A percentile compares a stretch with the other conserved stretches of the same genome.
Conservation (phyloP, 2,329 filamentous ascomycete species). For the Knufia fluminis region DNA sequence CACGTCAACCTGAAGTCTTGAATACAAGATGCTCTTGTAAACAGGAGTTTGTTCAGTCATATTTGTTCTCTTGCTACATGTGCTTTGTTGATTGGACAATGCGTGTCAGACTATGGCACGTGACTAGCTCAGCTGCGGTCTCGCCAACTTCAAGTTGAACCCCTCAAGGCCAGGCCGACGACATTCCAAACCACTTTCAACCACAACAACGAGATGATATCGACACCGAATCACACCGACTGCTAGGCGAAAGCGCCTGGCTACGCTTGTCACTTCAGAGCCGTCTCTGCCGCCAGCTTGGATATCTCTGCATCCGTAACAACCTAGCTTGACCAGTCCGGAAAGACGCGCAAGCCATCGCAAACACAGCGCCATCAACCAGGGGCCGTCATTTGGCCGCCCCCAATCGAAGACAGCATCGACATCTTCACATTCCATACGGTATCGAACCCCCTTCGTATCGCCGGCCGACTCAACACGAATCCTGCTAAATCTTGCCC, state of each 20-base stretch:
- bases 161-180: slow-evolving; percentile 7
- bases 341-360: slow-evolving; percentile 10
- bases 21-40: not conserved
- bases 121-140: slow-evolving; percentile 8
- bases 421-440: not conserved
- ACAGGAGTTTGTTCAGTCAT: not conserved
- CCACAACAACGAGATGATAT: slow-evolving; percentile 22
- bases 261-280: slow-evolving; percentile 32
- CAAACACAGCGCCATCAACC: slow-evolving; percentile 9
- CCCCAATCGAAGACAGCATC: slow-evolving; percentile 10
- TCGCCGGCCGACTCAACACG: no score
- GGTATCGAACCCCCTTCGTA: not conserved
- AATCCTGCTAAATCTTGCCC: not conserved
- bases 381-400: not conserved
- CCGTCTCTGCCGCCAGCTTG: slow-evolving; percentile 38
- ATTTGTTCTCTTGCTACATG: not conserved
- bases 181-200: slow-evolving; percentile 16
- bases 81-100: slow-evolving; percentile 1
- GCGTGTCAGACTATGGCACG: slow-evolving; percentile 6
- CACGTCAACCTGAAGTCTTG: not conserved
- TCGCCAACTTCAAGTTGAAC: slow-evolving; percentile 8
- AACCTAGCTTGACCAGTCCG: slow-evolving; percentile 33
- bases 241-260: slow-evolving; percentile 41
- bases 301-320: slow-evolving; percentile 36
- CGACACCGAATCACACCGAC: slow-evolving; percentile 20